A percentile compares a stretch with the other conserved stretches of the same genome.
phyloP scores from a whole-genome alignment of 1,284 basidiomycete species.

The Inonotus hispidus region DNA sequence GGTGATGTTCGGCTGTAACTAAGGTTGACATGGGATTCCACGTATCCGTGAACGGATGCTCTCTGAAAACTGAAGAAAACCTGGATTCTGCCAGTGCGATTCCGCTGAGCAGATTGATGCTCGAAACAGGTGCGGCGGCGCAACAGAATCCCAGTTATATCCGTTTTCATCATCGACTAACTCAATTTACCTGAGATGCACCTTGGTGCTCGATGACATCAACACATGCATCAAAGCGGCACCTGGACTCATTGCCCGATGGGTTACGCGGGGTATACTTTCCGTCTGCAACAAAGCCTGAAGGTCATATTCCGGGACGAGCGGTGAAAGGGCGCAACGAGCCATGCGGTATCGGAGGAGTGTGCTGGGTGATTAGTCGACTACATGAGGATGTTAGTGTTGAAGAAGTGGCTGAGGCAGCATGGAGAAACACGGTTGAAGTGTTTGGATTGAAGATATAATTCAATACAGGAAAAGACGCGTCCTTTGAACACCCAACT shows the following conservation, averaged over 20 bases:
- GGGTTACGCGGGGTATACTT: conserved; percentile 47
- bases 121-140: conserved; percentile 65
- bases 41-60: conserved; percentile 78
- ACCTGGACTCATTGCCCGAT: conserved; percentile 50
- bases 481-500: too few relatives aligned
- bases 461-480: too few relatives aligned
- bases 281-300: conserved; percentile 56
- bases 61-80: conserved; percentile 76
- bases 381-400: conserved; percentile 50
- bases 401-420: conserved; percentile 54
- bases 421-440: conserved; percentile 63
- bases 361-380: conserved; percentile 73
- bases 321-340: conserved; percentile 84
- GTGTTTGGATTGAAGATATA: conserved; percentile 47
- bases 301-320: conserved; percentile 57
- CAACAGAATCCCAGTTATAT: background rate
- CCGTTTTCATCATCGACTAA: background rate
- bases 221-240: conserved; percentile 64
- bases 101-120: conserved; percentile 59
- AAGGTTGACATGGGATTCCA: conserved; percentile 71
- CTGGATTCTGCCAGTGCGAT: conserved; percentile 57
- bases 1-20: conserved; percentile 11
- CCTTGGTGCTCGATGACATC: conserved; percentile 83
- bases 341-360: conserved; percentile 64
- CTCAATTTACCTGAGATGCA: conserved; percentile 47